Percentiles rank a stretch among this genome's conserved stretches.
phyloP scores from a whole-genome alignment of 306 rosid genomes.

The Inga oerstediana region DNA sequence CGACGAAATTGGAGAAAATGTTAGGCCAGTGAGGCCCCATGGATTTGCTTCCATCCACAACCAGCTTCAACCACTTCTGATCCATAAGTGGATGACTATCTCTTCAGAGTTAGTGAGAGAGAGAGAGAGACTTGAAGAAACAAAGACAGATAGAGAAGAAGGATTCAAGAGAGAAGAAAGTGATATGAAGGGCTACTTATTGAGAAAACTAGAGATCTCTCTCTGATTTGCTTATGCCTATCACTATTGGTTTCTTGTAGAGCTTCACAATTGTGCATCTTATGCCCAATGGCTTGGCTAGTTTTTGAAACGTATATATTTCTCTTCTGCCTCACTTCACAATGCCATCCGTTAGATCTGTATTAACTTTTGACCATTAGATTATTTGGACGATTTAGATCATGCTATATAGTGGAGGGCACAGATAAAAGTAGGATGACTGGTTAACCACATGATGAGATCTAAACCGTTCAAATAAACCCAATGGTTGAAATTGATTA shows the following conservation, averaged over 20 bases:
- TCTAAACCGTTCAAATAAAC: neutral
- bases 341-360: neutral
- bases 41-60: slow-evolving; percentile 16
- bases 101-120: neutral
- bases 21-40: slow-evolving; percentile 2
- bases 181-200: neutral
- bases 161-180: neutral
- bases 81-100: neutral
- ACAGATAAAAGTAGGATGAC: neutral
- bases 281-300: neutral
- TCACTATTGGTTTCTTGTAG: neutral
- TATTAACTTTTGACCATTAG: neutral
- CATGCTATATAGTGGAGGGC: neutral
- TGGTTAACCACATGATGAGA: neutral
- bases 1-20: neutral
- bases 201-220: neutral
- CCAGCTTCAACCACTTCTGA: neutral
- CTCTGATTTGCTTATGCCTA: neutral
- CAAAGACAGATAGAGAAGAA: neutral
- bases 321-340: neutral
- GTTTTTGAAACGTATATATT: neutral
- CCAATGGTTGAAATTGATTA: neutral
- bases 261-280: neutral
- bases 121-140: neutral
- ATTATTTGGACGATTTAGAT: neutral